Conservation (phyloP, 1,284 basidiomycete species). For the Sporisorium reilianum region DNA sequence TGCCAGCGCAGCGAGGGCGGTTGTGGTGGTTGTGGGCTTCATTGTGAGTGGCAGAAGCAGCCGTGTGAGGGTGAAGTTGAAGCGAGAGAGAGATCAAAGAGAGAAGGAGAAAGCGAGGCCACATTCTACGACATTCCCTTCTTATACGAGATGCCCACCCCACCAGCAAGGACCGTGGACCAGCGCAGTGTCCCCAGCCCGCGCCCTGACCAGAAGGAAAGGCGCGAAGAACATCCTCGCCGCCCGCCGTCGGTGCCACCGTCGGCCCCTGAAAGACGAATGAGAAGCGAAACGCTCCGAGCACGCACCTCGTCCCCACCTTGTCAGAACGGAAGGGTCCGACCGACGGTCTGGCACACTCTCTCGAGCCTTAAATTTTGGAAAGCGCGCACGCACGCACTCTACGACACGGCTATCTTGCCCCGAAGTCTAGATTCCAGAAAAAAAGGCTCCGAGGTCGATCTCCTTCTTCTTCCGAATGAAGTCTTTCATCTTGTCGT, state of each 20-base stretch:
- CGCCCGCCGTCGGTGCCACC: no score
- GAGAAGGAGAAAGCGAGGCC: neutral
- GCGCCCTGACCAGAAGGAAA: no score
- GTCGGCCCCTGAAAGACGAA: neutral
- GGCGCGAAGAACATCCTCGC: no score
- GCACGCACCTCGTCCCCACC: neutral
- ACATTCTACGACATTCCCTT: neutral
- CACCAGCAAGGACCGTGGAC: no score
- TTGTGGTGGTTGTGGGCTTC: neutral
- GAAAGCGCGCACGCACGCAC: neutral
- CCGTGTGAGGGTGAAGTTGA: neutral
- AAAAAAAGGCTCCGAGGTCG: slow-evolving; percentile 6
- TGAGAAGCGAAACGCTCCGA: slow-evolving; percentile 8
- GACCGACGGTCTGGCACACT: neutral
- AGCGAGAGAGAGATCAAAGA: neutral
- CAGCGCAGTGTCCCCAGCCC: no score
- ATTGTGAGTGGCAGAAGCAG: slow-evolving; percentile 11
- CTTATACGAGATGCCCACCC: neutral
- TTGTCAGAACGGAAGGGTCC: neutral
- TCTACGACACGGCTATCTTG: no score
- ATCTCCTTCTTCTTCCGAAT: neutral
- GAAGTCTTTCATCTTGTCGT: neutral
- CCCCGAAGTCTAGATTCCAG: neutral
- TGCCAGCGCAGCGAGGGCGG: slow-evolving; percentile 7
- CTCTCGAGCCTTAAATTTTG: neutral